Base-by-base conservation (phyloP, 352 stramenopile species). In the Phytopythium oedochilum region DNA sequence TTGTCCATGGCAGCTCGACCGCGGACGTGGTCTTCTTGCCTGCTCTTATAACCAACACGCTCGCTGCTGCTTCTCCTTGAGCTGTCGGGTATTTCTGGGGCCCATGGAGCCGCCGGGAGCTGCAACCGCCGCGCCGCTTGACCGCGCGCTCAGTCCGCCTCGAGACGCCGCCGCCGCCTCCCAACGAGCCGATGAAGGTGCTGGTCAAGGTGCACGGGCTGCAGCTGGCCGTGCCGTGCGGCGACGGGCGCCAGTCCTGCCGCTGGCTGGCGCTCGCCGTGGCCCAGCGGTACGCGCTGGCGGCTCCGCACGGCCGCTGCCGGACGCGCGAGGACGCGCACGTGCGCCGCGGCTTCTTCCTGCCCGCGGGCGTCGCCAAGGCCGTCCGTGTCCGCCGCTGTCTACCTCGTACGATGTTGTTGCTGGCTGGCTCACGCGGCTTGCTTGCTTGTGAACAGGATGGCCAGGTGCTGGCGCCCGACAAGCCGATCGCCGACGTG, bases 221-320 rank as follows among this genome's bases (percentile, higher is more conserved):
- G 17, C 68, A 78, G 47, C 89, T 95, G 42, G 57, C 66, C 5
- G 66, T 96, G n/a, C 70, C 83, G 2, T 94, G 86, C 62, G 86
- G 86, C 28, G 83, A 89, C 61, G 86, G 86, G 15, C 59, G 51
- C 23, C 85, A 96, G 67, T 84, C 62, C 28, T 66, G 89, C 65
- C 90, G 89, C 45, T 94, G 86, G 86, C 79, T 96, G n/a, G 83
- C 83, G 2, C 70, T 93, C 11, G 84, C 70, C 23, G 84, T 82
- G 20, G 83, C 80, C 3, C 86, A 96, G 53, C 75, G 82, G 35
- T 94, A 94, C 52, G 70, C 86, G 32, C 57, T 91, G 2, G 64
- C 66, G 38, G 69, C 71, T 6, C 81, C 80, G 2, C 83, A 92
- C 23, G 83, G 82, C 7, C 80, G 82, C 26, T 86, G 68, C 50